Evolutionary conservation across 2,329 filamentous ascomycete genomes (phyloP).

Genomic region (Claviceps pazoutovae): DNA sequence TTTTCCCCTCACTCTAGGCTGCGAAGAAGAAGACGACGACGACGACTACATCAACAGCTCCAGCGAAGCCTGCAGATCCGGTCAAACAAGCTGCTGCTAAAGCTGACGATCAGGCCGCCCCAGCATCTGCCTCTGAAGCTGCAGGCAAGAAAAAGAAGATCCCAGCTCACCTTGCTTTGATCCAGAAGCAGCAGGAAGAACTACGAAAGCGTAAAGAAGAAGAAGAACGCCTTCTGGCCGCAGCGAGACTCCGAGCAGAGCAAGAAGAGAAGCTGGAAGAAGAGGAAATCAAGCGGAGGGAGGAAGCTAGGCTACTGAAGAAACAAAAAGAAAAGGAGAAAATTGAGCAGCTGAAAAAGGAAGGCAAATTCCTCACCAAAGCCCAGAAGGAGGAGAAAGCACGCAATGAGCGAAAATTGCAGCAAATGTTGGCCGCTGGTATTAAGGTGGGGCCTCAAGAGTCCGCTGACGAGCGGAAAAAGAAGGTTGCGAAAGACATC

Average conservation of each 20-base stretch:
- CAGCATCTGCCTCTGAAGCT: conserved; percentile 29
- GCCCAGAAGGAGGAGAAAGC: conserved; percentile 74
- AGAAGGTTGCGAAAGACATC: conserved; percentile 60
- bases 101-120: conserved; percentile 35
- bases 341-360: conserved; percentile 76
- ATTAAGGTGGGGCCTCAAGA: conserved; percentile 55
- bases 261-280: conserved; percentile 49
- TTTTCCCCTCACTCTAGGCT: conserved; percentile 30
- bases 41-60: conserved; percentile 23
- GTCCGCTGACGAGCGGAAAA: conserved; percentile 51
- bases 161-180: conserved; percentile 53
- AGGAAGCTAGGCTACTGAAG: conserved; percentile 62
- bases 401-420: conserved; percentile 62
- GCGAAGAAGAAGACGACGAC: conserved; percentile 60
- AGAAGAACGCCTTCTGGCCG: conserved; percentile 43
- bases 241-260: conserved; percentile 50
- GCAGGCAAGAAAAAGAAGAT: conserved; percentile 80
- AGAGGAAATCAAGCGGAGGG: conserved; percentile 55
- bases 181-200: conserved; percentile 77
- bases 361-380: conserved; percentile 76
- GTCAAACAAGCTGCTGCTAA: conserved; percentile 20
- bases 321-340: conserved; percentile 80
- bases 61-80: conserved; percentile 16
- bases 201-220: conserved; percentile 53
- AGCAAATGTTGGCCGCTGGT: conserved; percentile 72